These are phyloP conservation scores for Aspergillus oerlinghausenensis DNA, from an alignment of 2,329 filamentous ascomycete species.

Conservation along the genomic window DNA sequence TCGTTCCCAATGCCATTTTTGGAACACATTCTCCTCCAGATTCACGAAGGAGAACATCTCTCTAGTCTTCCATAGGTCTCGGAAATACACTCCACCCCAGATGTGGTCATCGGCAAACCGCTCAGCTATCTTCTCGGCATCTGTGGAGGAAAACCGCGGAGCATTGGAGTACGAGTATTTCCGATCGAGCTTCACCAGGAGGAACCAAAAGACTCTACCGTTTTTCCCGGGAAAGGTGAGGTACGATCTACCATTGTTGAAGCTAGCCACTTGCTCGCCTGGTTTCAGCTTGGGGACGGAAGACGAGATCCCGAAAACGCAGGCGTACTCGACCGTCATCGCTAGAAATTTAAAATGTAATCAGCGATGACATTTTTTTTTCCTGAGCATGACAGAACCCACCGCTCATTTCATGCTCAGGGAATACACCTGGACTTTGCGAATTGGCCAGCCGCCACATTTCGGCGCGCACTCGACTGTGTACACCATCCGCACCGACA, in stretches of 20 bases:
- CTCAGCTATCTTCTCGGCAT: slow-evolving; percentile 6
- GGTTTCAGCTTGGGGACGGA: slow-evolving; percentile 3
- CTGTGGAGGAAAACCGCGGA: slow-evolving; percentile 12
- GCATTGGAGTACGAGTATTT: slow-evolving; percentile 11
- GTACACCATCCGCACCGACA: slow-evolving; percentile 41
- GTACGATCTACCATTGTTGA: slow-evolving; percentile 8
- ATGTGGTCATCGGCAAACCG: slow-evolving; percentile 1
- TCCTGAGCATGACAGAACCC: too few relatives aligned
- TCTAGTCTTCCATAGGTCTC: slow-evolving; percentile 16
- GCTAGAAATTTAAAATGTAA: background rate
- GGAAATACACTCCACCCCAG: slow-evolving; percentile 9
- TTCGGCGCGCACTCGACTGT: slow-evolving; percentile 33
- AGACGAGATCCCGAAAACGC: slow-evolving; percentile 23
- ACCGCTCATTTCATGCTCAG: background rate
- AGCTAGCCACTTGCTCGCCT: slow-evolving; percentile 7
- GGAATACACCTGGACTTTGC: background rate
- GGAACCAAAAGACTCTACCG: slow-evolving; percentile 20
- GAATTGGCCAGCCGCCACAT: slow-evolving; percentile 25
- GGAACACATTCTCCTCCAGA: slow-evolving; percentile 18
- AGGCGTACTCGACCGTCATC: slow-evolving; percentile 19
- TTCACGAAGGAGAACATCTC: slow-evolving; percentile 6
- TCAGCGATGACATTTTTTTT: background rate
- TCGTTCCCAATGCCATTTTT: slow-evolving; percentile 16
- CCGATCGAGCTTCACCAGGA: slow-evolving; percentile 17
- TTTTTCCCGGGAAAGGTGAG: slow-evolving; percentile 12